Base-by-base conservation (phyloP, 2,329 filamentous ascomycete species). In the Metarhizium robertsii region DNA sequence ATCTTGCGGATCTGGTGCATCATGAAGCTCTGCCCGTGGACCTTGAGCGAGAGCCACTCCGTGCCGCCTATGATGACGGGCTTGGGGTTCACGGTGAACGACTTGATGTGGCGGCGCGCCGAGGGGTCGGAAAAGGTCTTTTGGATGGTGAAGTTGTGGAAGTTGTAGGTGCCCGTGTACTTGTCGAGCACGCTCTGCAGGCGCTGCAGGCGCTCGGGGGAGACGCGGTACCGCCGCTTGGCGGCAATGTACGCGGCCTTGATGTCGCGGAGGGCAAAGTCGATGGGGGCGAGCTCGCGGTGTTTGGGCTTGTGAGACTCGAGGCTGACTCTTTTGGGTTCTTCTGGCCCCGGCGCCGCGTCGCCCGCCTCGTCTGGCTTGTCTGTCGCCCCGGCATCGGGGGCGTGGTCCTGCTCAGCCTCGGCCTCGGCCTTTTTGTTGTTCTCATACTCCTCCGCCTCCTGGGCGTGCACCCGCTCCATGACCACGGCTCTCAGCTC, bases 1-100 rank as follows among this genome's bases (percentile, higher is more conserved):
- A 99, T 97, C 74, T 97, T 99, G 66, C 94, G 87, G 71, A 99
- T 99, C 75, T 99, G 94, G 72, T 99, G 94, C 94, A 99, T 99
- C 94, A 99, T 99, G 79, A 99, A 99, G 66, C 87, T 92, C 72
- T 99, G 94, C 0, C 94, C 94, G 71, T 99, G 94, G 29, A 99
- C 92, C 69, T 95, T 96, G 61, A 97, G 78, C 47, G 88, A 94
- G 4, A 99, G 78, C 94, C 94, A 99, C 75, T 99, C 88, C 2
- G 91, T 96, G 66, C 92, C 85, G 69, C 90, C 84, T 71, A 95
- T 95, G 66, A 91, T 83, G 65, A 96, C 86, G 1, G 91, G 90
- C 53, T 81, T 76, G 3, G 76, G 74, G 69, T 90, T 87, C 56
- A 90, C 86, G 42, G 86, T 77, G 75, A 99, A 99, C 2, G 89